Percentiles rank a stretch among this genome's conserved stretches.
These are phyloP conservation scores for Saitoella complicata DNA, from an alignment of 805 yeast genomes.

Conservation along the genomic window DNA sequence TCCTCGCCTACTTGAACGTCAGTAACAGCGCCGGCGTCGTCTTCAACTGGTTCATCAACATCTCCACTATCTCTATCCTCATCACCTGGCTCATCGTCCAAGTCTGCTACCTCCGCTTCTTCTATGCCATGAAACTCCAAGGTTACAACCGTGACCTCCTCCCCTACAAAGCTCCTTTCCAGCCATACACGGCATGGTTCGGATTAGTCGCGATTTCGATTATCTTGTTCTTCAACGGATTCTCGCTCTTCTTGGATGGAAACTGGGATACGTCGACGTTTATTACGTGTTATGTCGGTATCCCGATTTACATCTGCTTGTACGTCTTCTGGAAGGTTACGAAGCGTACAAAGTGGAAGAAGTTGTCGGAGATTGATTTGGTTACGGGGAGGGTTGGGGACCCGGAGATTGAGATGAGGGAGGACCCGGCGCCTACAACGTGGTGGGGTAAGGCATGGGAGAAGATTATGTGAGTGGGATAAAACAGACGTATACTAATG, in stretches of 20 bases:
- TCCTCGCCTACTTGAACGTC: slow-evolving; percentile 35
- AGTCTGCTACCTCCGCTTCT: slow-evolving; percentile 24
- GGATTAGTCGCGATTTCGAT: slow-evolving; percentile 31
- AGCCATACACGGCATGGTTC: slow-evolving; percentile 40
- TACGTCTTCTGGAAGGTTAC: not conserved
- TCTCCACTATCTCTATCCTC: slow-evolving; percentile 4
- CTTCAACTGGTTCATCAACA: slow-evolving; percentile 14
- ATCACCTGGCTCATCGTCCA: not conserved
- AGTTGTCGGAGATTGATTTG: not conserved
- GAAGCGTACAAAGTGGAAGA: not conserved
- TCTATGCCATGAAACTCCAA: slow-evolving; percentile 42
- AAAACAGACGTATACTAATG: too few relatives aligned
- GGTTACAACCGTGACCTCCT: slow-evolving; percentile 50
- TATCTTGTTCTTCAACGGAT: slow-evolving; percentile 52
- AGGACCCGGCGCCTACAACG: too few relatives aligned
- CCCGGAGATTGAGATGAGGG: too few relatives aligned
- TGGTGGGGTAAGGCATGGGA: too few relatives aligned
- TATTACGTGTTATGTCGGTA: slow-evolving; percentile 55
- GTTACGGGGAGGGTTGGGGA: not conserved
- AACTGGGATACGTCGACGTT: slow-evolving; percentile 46
- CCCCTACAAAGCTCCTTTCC: slow-evolving; percentile 52
- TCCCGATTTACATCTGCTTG: slow-evolving; percentile 32
- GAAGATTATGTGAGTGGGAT: too few relatives aligned
- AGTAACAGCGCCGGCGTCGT: slow-evolving; percentile 14
- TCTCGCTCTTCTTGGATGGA: slow-evolving; percentile 51